Evolutionary conservation across 768 basidiomycete genomes (phyloP), one percentile per base, ranked within the genome.

Genomic region (Baorangia bicolor): DNA sequence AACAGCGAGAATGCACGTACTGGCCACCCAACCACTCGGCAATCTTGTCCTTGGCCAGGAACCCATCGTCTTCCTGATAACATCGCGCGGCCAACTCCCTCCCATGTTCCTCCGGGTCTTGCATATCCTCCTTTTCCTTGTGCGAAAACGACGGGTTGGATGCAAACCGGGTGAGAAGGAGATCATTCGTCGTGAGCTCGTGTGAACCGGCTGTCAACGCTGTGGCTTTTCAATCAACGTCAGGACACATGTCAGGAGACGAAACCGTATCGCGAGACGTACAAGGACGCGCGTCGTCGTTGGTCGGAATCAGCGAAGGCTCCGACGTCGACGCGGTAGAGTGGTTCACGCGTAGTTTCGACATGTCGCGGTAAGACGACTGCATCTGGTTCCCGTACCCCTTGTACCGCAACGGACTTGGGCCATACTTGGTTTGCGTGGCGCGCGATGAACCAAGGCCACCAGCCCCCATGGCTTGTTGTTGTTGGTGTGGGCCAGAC

Each of bases 1-100:
- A 37, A 58, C 48, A 59, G 44, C 33, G 39, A 38, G 23, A 12
- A 40, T 39, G n/a, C 9, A 88, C 95, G 76, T 63, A 98, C 94
- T 82, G 75, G 69, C 92, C 88, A 63, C 97, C 97, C 38, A 99
- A 79, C 87, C 92, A 99, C 71, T 97, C 94, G 1, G 96, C 94
- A 63, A 98, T 92, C 75, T 95, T 96, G 64, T 95, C 94, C 66
- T 87, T 57, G 28, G 50, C 77, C 63, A 95, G 70, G 68, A 94
- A 95, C 16, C 79, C 80, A 61, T 89, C 89, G 64, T 98, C 93
- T 63, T 94, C 93, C 31, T 83, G 80, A 82, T 91, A 92, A 71
- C 91, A 95, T 52, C 85, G 82, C 34, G 77, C 73, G 0, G 95
- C 94, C 41, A 92, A 72, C 48, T 86, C 86, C 64, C 83, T 84